phyloP scores from a whole-genome alignment of 495 filamentous ascomycete species.

The Xylaria intraflava region DNA sequence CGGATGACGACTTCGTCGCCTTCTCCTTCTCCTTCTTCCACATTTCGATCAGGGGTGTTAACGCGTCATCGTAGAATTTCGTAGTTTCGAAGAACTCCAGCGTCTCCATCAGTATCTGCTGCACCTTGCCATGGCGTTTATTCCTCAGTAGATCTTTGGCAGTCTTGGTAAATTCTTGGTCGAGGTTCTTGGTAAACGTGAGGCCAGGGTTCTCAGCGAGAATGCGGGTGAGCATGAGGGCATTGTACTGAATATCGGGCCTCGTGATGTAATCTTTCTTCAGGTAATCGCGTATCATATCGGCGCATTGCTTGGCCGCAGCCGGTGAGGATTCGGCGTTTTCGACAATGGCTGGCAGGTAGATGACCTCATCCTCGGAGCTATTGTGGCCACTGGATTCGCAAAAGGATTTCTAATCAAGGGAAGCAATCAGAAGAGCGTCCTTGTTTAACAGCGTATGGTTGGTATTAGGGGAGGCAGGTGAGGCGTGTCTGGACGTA shows the following conservation, averaged over 20 bases:
- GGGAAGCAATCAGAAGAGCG: constrained; percentile 5
- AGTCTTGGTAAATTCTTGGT: constrained; percentile 67
- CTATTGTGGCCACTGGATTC: constrained; percentile 62
- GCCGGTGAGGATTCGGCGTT: constrained; percentile 82
- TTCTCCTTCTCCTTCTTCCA: constrained; percentile 83
- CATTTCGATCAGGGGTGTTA: constrained; percentile 63
- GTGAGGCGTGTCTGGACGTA: constrained; percentile 18
- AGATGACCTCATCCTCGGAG: constrained; percentile 78
- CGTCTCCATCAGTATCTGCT: constrained; percentile 80
- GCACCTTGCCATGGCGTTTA: constrained; percentile 59
- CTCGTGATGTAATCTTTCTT: constrained; percentile 54
- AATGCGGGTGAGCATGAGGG: constrained; percentile 92
- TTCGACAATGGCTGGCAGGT: constrained; percentile 93
- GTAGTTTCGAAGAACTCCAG: constrained; percentile 63
- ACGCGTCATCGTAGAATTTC: constrained; percentile 66
- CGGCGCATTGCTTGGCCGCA: constrained; percentile 72
- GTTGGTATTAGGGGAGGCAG: background rate
- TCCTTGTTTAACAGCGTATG: background rate
- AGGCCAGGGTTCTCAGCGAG: constrained; percentile 84
- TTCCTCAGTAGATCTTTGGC: constrained; percentile 70
- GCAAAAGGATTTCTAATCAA: constrained; percentile 58
- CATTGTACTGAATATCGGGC: constrained; percentile 82
- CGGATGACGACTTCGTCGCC: constrained; percentile 31
- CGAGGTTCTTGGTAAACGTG: constrained; percentile 81
- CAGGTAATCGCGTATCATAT: constrained; percentile 74